Evolutionary conservation across 345 rosid species (phyloP).

Genomic region (Brassica juncea): DNA sequence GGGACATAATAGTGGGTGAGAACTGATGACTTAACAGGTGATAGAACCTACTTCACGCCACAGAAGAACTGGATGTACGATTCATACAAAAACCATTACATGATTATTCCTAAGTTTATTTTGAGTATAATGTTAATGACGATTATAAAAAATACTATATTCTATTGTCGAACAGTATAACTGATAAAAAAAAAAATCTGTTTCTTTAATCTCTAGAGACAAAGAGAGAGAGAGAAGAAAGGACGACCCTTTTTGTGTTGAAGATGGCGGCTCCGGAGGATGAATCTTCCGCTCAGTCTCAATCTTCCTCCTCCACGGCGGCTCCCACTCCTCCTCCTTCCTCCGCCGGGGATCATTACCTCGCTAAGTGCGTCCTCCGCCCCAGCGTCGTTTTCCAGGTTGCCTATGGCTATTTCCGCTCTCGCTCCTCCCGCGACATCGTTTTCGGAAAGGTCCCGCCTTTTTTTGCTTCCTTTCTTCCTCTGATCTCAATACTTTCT

Average conservation of each 20-base stretch:
- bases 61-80: background rate
- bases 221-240: too few species aligned
- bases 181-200: constrained; percentile 14
- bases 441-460: constrained; percentile 84
- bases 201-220: too few species aligned
- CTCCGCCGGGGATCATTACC: constrained; percentile 59
- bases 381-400: constrained; percentile 89
- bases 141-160: background rate
- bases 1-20: background rate
- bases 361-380: constrained; percentile 86
- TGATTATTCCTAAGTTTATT: background rate
- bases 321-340: constrained; percentile 48
- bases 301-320: constrained; percentile 56
- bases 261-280: constrained; percentile 94
- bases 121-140: background rate
- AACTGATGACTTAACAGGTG: background rate
- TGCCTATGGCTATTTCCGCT: constrained; percentile 78
- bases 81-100: background rate
- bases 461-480: background rate
- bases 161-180: constrained; percentile 1
- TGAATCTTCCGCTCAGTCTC: constrained; percentile 76
- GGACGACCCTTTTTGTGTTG: background rate
- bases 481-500: background rate
- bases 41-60: background rate
- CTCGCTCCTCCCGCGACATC: constrained; percentile 62